phyloP scores from a whole-genome alignment of 2,329 filamentous ascomycete species.

The Hymenoscyphus occultus region DNA sequence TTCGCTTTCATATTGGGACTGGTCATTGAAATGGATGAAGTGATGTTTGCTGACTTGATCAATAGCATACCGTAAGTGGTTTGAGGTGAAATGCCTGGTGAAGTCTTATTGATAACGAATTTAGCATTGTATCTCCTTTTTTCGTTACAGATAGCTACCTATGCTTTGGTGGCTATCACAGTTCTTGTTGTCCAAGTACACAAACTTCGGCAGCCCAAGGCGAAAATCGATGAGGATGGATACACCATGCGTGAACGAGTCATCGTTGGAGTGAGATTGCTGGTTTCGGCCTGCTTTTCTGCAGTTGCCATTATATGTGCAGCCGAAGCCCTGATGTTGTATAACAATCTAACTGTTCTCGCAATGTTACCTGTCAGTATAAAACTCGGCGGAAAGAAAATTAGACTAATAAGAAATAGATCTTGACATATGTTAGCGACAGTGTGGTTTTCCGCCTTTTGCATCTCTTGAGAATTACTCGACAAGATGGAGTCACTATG shows the following conservation, averaged over 20 bases:
- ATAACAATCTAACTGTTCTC: conserved; percentile 28
- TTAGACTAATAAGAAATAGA: conserved; percentile 16
- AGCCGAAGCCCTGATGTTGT: conserved; percentile 25
- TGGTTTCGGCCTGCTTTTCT: conserved; percentile 20
- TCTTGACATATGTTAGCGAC: conserved; percentile 32
- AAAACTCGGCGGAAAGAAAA: background rate
- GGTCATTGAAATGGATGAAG: background rate
- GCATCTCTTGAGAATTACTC: conserved; percentile 17
- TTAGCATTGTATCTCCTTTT: conserved; percentile 31
- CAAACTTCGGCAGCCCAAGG: conserved; percentile 17
- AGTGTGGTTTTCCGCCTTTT: conserved; percentile 26
- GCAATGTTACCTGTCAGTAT: conserved; percentile 30
- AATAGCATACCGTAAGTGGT: conserved; percentile 28
- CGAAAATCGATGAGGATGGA: conserved; percentile 12
- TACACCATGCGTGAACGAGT: conserved; percentile 18
- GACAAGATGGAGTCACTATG: conserved; percentile 10
- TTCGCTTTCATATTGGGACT: background rate
- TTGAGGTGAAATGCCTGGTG: background rate
- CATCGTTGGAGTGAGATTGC: conserved; percentile 21
- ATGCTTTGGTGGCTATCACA: conserved; percentile 20
- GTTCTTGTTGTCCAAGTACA: conserved; percentile 19
- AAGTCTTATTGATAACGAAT: background rate
- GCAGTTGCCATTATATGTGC: conserved; percentile 25
- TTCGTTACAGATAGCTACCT: conserved; percentile 29
- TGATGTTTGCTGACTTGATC: conserved; percentile 4